Evolutionary conservation across 495 filamentous ascomycete species (phyloP), one percentile per base, ranked within the genome.

Genomic region (Xylaria intraflava): DNA sequence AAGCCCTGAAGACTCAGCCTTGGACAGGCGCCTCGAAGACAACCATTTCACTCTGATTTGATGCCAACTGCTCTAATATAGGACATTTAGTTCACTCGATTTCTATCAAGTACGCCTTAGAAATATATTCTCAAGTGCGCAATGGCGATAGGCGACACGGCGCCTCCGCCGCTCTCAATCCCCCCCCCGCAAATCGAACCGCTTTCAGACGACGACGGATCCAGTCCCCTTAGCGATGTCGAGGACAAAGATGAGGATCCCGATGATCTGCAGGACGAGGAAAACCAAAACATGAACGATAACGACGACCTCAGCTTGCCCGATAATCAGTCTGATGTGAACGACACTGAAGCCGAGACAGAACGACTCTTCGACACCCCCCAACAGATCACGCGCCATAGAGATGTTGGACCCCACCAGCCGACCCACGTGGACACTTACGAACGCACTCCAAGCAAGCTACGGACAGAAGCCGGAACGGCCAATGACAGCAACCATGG

Each of bases 291-390:
- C 24, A 62, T 65, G 16, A 63, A 65, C 51, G 64, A 69, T 24
- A 80, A 78, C 29, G 80, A 83, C 57, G 78, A 78, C 45, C 56
- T 51, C 22, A 65, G 56, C 53, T 72, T 72, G 12, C 69, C 67
- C 5, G 75, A 75, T 55, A 74, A 77, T 45, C 64, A 75, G 51
- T 77, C 74, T 16, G 73, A 76, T 49, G 84, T 85, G 52, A 86
- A 86, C 59, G 92, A 97, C 71, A 95, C 93, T n/a, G 93, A 98
- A 70, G 93, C 94, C 24, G 93, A 96, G 73, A 98, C 93, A 7
- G 94, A 97, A 72, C 83, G 94, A 46, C 78, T 97, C 60, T 92
- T 94, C 59, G 83, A 88, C 64, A 91, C 92, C n/a, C 94, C 93
- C 19, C 82, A 87, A 51, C 89, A 91, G 56, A 71, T 75, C 59